phyloP scores from a whole-genome alignment of 768 basidiomycete genomes.

The Boletus huronensis region DNA sequence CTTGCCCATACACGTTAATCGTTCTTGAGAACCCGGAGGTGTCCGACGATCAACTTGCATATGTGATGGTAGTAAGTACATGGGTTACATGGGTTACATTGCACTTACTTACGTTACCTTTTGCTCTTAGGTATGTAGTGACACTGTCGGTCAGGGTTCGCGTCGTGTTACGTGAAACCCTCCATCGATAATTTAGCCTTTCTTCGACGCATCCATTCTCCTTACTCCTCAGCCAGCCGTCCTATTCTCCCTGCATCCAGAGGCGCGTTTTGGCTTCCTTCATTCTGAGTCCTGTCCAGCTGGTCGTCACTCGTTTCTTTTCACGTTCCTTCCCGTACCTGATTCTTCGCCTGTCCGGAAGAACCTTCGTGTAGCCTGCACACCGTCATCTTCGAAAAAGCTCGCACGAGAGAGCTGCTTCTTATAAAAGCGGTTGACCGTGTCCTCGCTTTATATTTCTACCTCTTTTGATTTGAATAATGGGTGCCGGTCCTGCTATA shows the following conservation, averaged over 20 bases:
- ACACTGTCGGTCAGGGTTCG: neutral
- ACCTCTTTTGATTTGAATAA: constrained; percentile 29
- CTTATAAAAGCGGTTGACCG: neutral
- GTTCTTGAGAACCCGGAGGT: neutral
- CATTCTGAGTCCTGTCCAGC: neutral
- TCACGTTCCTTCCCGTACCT: neutral
- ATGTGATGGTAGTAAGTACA: too few species aligned
- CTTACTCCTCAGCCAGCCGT: neutral
- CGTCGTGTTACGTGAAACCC: neutral
- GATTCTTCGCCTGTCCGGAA: neutral
- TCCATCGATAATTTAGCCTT: neutral
- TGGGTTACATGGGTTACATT: too few species aligned
- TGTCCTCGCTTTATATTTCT: neutral
- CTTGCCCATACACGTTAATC: neutral
- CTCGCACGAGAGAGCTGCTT: neutral
- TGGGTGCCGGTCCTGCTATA: constrained; percentile 54
- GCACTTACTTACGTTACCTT: neutral
- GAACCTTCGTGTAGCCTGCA: neutral
- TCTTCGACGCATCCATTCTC: neutral
- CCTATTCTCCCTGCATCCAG: neutral
- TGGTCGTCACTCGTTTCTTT: constrained; percentile 1
- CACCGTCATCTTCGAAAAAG: neutral
- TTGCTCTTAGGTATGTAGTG: neutral
- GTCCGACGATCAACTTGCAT: neutral
- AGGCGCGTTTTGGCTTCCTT: neutral